Conservation (phyloP, 1,284 basidiomycete species). For the Tilletia horrida region DNA sequence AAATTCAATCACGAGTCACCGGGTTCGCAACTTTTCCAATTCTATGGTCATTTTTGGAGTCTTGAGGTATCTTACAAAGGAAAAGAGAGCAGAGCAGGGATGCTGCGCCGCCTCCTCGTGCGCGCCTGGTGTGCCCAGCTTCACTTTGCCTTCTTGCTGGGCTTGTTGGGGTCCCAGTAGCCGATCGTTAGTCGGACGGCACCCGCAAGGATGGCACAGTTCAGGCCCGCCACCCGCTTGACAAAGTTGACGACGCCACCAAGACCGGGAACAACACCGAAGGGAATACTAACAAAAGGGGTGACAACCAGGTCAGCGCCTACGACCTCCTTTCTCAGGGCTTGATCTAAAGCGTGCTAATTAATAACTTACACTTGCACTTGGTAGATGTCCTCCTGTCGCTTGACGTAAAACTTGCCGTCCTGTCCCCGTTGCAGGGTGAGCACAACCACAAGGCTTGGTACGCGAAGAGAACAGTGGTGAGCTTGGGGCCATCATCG, state of each 20-base stretch:
- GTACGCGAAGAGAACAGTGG: neutral
- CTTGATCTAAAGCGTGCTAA: neutral
- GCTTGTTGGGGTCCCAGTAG: conserved; percentile 29
- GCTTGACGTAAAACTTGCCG: conserved; percentile 48
- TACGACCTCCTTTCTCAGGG: no score
- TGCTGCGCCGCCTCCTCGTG: neutral
- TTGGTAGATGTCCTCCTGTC: conserved; percentile 48
- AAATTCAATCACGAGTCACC: no score
- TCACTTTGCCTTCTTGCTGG: neutral
- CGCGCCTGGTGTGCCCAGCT: neutral
- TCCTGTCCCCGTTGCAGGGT: conserved; percentile 44
- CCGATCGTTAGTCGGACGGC: conserved; percentile 31
- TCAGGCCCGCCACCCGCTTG: conserved; percentile 39
- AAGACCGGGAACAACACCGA: conserved; percentile 35
- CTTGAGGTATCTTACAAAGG: neutral
- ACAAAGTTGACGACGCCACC: conserved; percentile 29
- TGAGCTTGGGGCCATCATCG: neutral
- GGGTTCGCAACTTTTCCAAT: no score
- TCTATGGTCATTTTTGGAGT: no score
- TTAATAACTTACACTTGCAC: conserved; percentile 35
- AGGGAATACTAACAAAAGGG: conserved; percentile 31
- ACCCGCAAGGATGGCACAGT: conserved; percentile 37
- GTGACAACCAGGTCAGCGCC: neutral
- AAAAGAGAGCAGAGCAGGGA: neutral
- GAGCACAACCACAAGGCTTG: conserved; percentile 41